These are phyloP conservation scores for Aspergillus persii DNA, from an alignment of 2,329 filamentous ascomycete species.

Conservation along the genomic window DNA sequence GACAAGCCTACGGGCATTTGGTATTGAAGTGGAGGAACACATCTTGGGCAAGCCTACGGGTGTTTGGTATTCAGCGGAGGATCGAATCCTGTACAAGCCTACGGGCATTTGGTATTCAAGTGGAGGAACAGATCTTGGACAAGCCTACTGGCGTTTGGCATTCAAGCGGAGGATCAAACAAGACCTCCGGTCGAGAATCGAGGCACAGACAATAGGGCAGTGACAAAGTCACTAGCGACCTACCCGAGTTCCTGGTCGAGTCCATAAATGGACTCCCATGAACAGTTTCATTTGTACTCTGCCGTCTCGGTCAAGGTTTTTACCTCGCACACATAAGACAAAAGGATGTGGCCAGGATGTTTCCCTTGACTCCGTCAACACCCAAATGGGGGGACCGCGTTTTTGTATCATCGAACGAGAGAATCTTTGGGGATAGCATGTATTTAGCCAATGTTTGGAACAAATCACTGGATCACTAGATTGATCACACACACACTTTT, in stretches of 20 bases:
- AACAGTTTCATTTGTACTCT: background rate
- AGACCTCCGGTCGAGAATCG: too few species aligned
- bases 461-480: too few species aligned
- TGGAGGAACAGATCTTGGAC: background rate
- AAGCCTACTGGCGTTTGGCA: background rate
- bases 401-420: background rate
- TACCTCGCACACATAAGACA: conserved; percentile 10
- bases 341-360: conserved; percentile 12
- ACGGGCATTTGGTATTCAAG: too few species aligned
- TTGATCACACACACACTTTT: too few species aligned
- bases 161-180: too few species aligned
- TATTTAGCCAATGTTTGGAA: too few species aligned
- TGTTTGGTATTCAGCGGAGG: background rate
- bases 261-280: background rate
- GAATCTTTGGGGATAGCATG: too few species aligned
- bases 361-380: conserved; percentile 18
- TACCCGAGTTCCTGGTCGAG: background rate
- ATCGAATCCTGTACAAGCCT: background rate
- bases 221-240: too few species aligned
- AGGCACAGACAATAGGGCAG: too few species aligned
- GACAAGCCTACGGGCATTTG: background rate
- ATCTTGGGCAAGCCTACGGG: background rate
- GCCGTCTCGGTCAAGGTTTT: conserved; percentile 22
- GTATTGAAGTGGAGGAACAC: background rate
- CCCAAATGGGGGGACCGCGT: conserved; percentile 21